Base-by-base conservation (phyloP, 371 early-diverging fungal genomes). In the Dipsacomyces acuminosporus region DNA sequence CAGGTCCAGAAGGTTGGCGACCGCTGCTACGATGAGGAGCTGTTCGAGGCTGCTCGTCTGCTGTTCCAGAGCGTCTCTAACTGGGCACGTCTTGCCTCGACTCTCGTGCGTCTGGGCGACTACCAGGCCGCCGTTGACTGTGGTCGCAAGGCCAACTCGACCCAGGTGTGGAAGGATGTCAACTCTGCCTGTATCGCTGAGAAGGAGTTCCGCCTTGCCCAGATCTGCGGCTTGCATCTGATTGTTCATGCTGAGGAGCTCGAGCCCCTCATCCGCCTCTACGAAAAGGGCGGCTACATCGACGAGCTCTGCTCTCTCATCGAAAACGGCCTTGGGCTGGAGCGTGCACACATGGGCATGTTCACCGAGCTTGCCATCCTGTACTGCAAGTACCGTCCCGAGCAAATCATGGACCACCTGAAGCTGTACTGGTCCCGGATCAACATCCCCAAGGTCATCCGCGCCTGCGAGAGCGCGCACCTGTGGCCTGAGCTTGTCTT, bases 291-390 rank as follows among this genome's bases (percentile, higher is more conserved):
- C 41, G 98, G 96, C 22, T 82, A 81, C 76, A 86, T 94, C 65
- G 89, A 91, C 26, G 93, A 97, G 76, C 76, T 95, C 40, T 90
- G 94, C 62, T 64, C 78, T 21, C 74, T 98, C 42, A 74, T 98
- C 41, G 95, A 98, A 77, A 86, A 90, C 41, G 92, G 95, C 57
- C 77, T 97, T 8, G 91, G 91, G 15, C 69, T 97, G 52, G 98
- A 98, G 78, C 85, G 98, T 43, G 96, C 98, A 8, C 97, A 98
- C 62, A 97, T 96, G 96, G 97, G 96, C 40, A 96, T 98, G 96
- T 98, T 98, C 67, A 98, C 98, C 0, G 97, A 96, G 71, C 79
- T 98, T 25, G 93, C 96, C 9, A 87, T 96, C 51, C 76, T 96
- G 54, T 97, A 98, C 75, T 86, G 93, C 66, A 93, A 93, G 73